Percentiles rank a stretch among this genome's conserved stretches.
phyloP scores from a whole-genome alignment of 441 rosid species.

The Gossypium lobatum region DNA sequence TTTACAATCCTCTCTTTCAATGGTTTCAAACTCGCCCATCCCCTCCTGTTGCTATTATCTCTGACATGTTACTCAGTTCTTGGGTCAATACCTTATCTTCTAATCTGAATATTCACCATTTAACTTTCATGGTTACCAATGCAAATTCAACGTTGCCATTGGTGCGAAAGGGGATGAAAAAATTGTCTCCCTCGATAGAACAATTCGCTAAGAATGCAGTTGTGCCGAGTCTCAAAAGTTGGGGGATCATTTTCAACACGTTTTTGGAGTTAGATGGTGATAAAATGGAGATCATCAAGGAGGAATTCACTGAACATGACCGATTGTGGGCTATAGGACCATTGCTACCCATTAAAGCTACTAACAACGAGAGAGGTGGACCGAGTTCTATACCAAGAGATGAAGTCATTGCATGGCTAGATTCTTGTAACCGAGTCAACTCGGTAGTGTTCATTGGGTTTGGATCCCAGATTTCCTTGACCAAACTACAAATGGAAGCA shows the following conservation, averaged over 20 bases:
- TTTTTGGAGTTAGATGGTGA: not conserved
- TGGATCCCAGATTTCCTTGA: not conserved
- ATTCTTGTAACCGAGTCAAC: not conserved
- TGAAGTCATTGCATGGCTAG: not conserved
- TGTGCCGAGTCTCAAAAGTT: not conserved
- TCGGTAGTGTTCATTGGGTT: slow-evolving; percentile 5
- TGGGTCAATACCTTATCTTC: not conserved
- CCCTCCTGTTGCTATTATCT: not conserved
- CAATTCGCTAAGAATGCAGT: too few species aligned
- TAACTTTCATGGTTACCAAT: not conserved
- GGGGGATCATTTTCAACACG: not conserved
- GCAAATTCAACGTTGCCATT: not conserved
- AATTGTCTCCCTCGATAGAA: too few species aligned
- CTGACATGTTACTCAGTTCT: not conserved
- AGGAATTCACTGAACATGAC: not conserved
- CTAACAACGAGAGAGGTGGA: not conserved
- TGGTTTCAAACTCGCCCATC: not conserved
- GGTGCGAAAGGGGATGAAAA: too few species aligned
- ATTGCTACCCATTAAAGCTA: not conserved
- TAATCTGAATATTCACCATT: not conserved
- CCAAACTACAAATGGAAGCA: not conserved
- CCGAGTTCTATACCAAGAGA: not conserved
- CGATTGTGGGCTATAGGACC: not conserved
- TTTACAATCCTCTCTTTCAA: not conserved
- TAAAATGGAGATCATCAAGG: not conserved